Base-by-base conservation (phyloP, 257 asterid genomes). In the Solanum tarijense region DNA sequence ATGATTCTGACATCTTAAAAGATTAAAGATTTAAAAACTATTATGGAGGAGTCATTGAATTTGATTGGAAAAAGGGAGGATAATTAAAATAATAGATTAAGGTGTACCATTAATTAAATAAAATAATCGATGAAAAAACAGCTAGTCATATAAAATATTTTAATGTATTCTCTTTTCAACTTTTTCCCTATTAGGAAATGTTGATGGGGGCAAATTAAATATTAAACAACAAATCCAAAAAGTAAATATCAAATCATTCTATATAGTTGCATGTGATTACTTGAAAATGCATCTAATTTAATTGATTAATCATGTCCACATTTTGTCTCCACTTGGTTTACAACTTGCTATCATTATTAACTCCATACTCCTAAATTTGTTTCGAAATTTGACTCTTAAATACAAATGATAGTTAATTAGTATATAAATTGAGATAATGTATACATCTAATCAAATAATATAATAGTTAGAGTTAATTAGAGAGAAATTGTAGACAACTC, bases 181-280 rank as follows among this genome's bases (percentile, higher is more conserved):
- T 89, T 89, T 92, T 85, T 88, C 90, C 88, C 73, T 83, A 90
- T 86, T 90, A 74, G 91, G 93, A 86, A 89, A 90, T 90, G 74
- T 87, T 21, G 81, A 78, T 75, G 83, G 46, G 83, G 32, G 4
- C 3, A 12, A 69, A 16, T 34, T 72, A 85, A 88, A 87, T 21
- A 87, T 89, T 89, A 36, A 36, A 36, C 39, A 36, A 36, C 39
- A 88, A 87, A 81, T 81, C 46, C 27, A 71, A 38, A 66, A 23
- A 27, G 43, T 76, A 27, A 48, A 88, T 46, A 46, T 43, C 27
- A 31, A 85, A 32, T 69, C 31, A 27, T 6, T 89, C 35, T 43
- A 73, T 86, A 52, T 46, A 83, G 5, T 41, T 68, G 4, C 14
- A 43, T 14, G 39, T 43, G 36, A 79, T 79, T 69, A 86, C 41